Base-by-base conservation (phyloP, 2,329 filamentous ascomycete genomes). In the Colletotrichum tropicale region DNA sequence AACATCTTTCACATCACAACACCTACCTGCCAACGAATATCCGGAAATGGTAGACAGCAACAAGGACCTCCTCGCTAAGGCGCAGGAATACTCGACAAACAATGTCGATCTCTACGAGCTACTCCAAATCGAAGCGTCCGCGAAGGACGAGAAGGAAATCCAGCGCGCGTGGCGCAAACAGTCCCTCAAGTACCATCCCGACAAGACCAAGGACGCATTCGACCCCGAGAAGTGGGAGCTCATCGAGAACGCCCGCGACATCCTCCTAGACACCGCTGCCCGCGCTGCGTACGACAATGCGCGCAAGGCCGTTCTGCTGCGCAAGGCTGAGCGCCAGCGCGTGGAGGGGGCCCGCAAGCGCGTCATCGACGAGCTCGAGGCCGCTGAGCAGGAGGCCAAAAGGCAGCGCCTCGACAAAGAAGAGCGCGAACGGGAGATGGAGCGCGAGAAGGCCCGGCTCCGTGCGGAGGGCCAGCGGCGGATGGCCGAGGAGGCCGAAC, bases 171-270 rank as follows among this genome's bases (percentile, higher is more conserved):
- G 96, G 88, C 92, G 95, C 75, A 94, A 95, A 80, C 93, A 93
- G 34, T 95, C 95, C 5, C 88, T 98, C n/a, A 95, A 95, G 81
- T 95, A 96, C 87, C 96, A 98, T 84, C 96, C 96, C 1, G 96
- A 98, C 89, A 98, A 98, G 86, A 93, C 96, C 71, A 91, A 93
- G 77, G 92, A 91, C 68, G 87, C 89, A 48, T 95, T 94, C 80
- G 95, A 97, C 79, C 89, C 95, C 61, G 93, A 93, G 71, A 94
- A 94, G 81, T 98, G 98, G 88, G 94, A 98, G 84, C 89, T 94
- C 2, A 92, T 98, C 74, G 94, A 96, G 81, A 94, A 94, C 77
- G 96, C 95, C n/a, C 92, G 95, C 82, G 95, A 98, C 84, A 91
- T 98, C 3, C 91, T 98, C 4, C 91, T 92, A 32, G 93, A 96